Evolutionary conservation across 2,329 filamentous ascomycete genomes (phyloP), one percentile per base, ranked within the genome.

Genomic region (Huntiella decipiens): DNA sequence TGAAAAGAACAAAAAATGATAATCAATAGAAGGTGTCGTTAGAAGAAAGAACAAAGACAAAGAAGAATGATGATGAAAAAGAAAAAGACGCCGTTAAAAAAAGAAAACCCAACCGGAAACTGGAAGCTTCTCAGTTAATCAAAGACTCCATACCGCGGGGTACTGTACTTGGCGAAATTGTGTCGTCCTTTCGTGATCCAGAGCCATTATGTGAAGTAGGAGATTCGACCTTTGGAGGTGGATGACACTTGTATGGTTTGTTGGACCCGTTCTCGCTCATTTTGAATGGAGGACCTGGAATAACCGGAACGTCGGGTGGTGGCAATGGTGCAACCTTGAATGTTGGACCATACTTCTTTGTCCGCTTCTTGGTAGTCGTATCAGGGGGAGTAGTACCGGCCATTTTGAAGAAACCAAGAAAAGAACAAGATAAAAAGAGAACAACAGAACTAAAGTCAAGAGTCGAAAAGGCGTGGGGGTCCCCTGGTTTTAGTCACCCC

Each of bases 121-220:
- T 32, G 28, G 28, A 17, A 4, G 15, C 6, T 12, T 38, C 31
- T 45, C 37, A 48, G 33, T 50, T 47, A 10, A 50, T 15, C 12
- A 50, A 16, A 17, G 44, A 45, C 40, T 50, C 48, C 61, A 70
- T 61, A 28, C 58, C 60, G 12, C 56, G 57, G 4, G 66, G 67
- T 15, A 63, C 53, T 3, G 60, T 62, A 22, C 55, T 60, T 5
- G 66, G 65, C 19, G 65, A 67, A 34, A 69, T 66, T 4, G 65
- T 67, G 16, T 61, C 56, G 32, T 38, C 12, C 6, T 44, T 19
- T 35, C 7, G 22, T 28, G 22, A 28, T 28, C 22, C 22, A 10
- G 22, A 28, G 22, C 22, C 22, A 28, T 7, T 28, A 28, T 28
- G 22, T 28, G 22, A 28, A 28, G 35, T 37, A 5, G 34, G 22